Base-by-base conservation (phyloP, 257 asterid species). In the Nicotiana otophora region DNA sequence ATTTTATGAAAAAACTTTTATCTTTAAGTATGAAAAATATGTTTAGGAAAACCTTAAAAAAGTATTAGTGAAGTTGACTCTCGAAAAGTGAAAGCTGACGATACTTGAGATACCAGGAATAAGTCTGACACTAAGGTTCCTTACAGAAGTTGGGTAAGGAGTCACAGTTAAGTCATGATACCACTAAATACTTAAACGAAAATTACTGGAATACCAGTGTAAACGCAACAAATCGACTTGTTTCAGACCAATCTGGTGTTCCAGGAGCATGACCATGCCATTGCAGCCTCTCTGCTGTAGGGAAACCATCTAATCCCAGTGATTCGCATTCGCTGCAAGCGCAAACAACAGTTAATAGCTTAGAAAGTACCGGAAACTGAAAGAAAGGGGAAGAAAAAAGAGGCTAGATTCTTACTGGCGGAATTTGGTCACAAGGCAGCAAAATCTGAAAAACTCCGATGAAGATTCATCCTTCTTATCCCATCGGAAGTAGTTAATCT, bases 231-330 rank as follows among this genome's bases (percentile, higher is more conserved):
- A 90, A 96, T 82, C 99, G 91, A 87, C 97, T 96, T 26, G 90
- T 77, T 72, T 93, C 93, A 1, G 98, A 90, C 98, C 99, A 96
- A 87, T 96, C 95, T 57, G 99, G 99, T 46, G 78, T 66, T 74
- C 86, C 94, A n/a, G 98, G 94, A 78, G 91, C 82, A 87, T 93
- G 97, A 84, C 99, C 98, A 69, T 96, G 99, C 98, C 99, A 96
- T 78, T 91, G 93, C 85, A 96, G 86, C 85, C 97, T 88, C 88
- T 96, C 97, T 42, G 99, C 97, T 65, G 94, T 96, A 53, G 95
- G 99, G 93, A 94, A 96, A 84, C 91, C 93, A 34, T 89, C 82
- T 81, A 92, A 92, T 84, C 99, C 97, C 82, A 96, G 97, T 30
- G 99, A 94, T 84, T 96, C 99, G 3, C 95, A 93, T 84, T 92